Base-by-base conservation (phyloP, 164 flowering plant genomes). In the Tinospora cordifolia region DNA sequence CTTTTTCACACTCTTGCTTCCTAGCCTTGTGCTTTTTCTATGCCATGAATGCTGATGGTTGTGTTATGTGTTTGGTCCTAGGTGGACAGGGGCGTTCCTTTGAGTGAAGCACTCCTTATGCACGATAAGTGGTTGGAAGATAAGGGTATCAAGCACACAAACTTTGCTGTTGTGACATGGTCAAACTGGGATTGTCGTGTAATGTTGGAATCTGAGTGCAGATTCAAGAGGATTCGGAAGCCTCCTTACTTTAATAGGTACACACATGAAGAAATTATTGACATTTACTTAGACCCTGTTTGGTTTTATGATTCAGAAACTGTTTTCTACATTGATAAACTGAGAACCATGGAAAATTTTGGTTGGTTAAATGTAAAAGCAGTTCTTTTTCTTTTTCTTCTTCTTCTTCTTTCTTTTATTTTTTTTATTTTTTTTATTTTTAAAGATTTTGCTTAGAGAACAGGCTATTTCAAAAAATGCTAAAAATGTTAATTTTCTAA, bases 81-180 rank as follows among this genome's bases (percentile, higher is more conserved):
- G 99, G 99, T 94, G 73, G 99, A 94, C 76, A 83, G 83, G 79
- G 99, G 99, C 59, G 95, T 94, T 73, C 77, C 87, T 69, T 74
- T 94, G 34, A 82, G 93, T 65, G 94, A 92, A 77, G 99, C 99
- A n/a, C 82, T 94, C 24, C 85, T 90, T 71, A 80, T 82, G 80
- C 99, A 94, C 80, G 99, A 94, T 69, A 89, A 83, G 75, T 94
- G 98, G 98, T 88, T 94, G 62, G 97, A 94, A 75, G 84, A 87
- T 63, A 89, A 83, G 78, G 98, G 99, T 11, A 86, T 94, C 46
- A 90, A 90, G 77, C 79, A 86, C 69, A 81, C 92, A 34, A 89
- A 87, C 75, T 94, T 94, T 83, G 97, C 91, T 69, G 92, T 94
- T 27, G 98, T 92, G 44, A 94, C 98, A 27, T 94, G 99, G 99